Evolutionary conservation across 2,329 filamentous ascomycete species (phyloP), one percentile per base, ranked within the genome.

Genomic region (Fusarium sublunatum): DNA sequence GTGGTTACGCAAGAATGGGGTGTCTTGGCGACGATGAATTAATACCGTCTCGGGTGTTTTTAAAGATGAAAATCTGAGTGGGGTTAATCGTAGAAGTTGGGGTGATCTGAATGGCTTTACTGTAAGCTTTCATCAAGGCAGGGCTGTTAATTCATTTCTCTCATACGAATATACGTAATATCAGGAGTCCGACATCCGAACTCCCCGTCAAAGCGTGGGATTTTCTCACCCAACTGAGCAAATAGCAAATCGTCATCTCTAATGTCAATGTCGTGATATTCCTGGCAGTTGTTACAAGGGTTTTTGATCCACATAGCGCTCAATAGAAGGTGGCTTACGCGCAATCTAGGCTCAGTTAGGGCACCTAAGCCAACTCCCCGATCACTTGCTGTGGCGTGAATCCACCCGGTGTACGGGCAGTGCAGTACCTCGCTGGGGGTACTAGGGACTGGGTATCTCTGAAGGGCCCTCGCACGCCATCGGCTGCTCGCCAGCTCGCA

Each of bases 1-100:
- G 42, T 77, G 82, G 9, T 65, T 84, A 41, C 79, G 76, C 52
- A 75, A 80, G 36, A 79, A 76, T 58, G 72, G 65, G 42, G 75
- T 68, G 19, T 57, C 75, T 11, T 65, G 15, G 76, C 75, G 6
- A 65, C 59, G 59, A 19, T 69, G 55, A 57, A 44, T 24, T 47
- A 48, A 7, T 11, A 22, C 10, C 22, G 15, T 6, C n/a, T 26
- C 26, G 22, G 3, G 25, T 44, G 31, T 25, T n/a, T 19, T 25
- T 24, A 40, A 44, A 38, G 36, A 46, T 28, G 34, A 50, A 43
- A 44, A 40, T 22, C 25, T 44, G 34, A 35, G 60, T 64, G 61
- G 61, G 61, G 60, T 55, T 63, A 44, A 47, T 24, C n/a, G n/a
- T 19, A 34, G 43, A 49, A 22, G 31, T 15, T 51, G 41, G 26